Evolutionary conservation across 768 basidiomycete genomes (phyloP), one percentile per base, ranked within the genome.

Genomic region (Favolaschia claudopus): DNA sequence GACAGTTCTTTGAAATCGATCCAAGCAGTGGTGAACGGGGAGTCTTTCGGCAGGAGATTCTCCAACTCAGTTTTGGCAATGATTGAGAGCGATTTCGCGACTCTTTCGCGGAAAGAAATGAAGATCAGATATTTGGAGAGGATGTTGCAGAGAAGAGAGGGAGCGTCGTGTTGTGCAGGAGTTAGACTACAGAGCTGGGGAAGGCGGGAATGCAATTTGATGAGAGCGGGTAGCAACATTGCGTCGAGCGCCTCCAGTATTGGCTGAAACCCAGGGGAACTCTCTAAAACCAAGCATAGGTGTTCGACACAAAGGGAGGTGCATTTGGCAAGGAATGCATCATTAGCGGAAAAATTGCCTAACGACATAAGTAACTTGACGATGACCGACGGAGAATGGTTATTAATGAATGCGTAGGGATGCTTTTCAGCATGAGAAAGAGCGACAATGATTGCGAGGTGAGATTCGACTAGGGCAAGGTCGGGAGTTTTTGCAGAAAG

Each of bases 371-470:
- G 44, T 5, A 19, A 8, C 7, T 47, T 40, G 29, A 14, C 8
- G n/a, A 37, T n/a, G 19, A 47, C 12, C 22, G 34, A 2, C 1
- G 36, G 15, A 10, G 54, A 47, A 24, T 47, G 44, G 28, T 47
- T 27, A 20, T 39, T 47, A 2, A 47, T 39, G 36, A 55, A 47
- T 3, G 19, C 27, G 20, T 45, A 31, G 19, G 28, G 1, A 25
- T 25, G 22, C 8, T 22, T 38, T 31, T 19, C 14, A 38, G 27
- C 28, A 47, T 17, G 37, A 17, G 54, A 55, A 29, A 55, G 54
- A 15, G 45, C 37, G 17, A 47, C 54, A 13, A 47, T 47, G 22
- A 55, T 47, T 25, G 44, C 54, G 39, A 55, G 44, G 12, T 55
- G 54, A 33, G 45, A 44, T 39, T 29, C 54, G 15, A 47, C 15